A percentile compares a stretch with the other conserved stretches of the same genome.
Conservation (phyloP, 345 rosid genomes). For the Dipteronia dyeriana region DNA sequence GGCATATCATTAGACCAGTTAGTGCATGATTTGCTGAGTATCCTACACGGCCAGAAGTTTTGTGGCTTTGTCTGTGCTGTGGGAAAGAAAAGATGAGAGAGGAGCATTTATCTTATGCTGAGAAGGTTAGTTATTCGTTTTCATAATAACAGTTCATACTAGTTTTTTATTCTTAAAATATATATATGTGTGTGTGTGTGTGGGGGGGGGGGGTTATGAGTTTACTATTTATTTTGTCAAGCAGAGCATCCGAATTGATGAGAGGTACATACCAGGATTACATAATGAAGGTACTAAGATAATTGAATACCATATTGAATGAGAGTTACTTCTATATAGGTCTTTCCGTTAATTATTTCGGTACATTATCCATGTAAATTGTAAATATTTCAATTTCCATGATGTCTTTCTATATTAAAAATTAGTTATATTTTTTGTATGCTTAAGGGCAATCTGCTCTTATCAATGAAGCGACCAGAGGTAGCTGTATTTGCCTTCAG, state of each 20-base stretch:
- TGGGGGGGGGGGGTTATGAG: no score
- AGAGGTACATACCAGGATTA: constrained; percentile 88
- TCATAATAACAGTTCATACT: background rate
- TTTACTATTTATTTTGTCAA: constrained; percentile 18
- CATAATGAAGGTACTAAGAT: constrained; percentile 79
- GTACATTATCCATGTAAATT: background rate
- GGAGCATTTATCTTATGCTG: constrained; percentile 83
- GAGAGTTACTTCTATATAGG: constrained; percentile 13
- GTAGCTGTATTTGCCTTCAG: constrained; percentile 87
- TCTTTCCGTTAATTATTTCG: constrained; percentile 9
- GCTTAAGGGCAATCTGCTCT: constrained; percentile 77
- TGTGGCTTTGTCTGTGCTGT: constrained; percentile 80
- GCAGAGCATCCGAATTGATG: constrained; percentile 91
- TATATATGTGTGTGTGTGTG: constrained; percentile 11
- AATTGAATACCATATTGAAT: background rate
- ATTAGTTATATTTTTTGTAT: constrained; percentile 8
- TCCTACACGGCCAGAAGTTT: constrained; percentile 84
- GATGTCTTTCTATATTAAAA: background rate
- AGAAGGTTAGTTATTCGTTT: constrained; percentile 64
- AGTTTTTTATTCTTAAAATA: constrained; percentile 3
- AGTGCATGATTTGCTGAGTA: constrained; percentile 85
- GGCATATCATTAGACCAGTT: constrained; percentile 64
- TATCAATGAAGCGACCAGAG: constrained; percentile 80
- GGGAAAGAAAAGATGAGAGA: constrained; percentile 89
- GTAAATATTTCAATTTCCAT: background rate